Evolutionary conservation across 2,329 filamentous ascomycete species (phyloP).

Genomic region (Colletotrichum karsti): DNA sequence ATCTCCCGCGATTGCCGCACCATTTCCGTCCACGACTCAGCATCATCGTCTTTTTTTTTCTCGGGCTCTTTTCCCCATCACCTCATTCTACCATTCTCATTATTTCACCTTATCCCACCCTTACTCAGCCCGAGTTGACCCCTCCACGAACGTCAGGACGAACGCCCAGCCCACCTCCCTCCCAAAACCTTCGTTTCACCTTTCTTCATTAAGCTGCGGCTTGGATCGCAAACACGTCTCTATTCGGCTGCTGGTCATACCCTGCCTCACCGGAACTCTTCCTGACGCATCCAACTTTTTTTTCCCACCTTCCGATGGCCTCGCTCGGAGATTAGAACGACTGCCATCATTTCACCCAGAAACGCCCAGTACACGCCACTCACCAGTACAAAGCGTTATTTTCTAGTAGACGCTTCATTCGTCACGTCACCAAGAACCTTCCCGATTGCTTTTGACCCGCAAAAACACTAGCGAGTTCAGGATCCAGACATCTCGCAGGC

Average conservation of each 20-base stretch:
- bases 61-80: too few relatives aligned
- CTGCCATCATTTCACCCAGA: neutral
- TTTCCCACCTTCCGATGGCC: neutral
- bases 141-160: conserved; percentile 17
- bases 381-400: neutral
- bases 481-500: neutral
- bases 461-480: neutral
- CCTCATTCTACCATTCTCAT: neutral
- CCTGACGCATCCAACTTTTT: neutral
- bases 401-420: neutral
- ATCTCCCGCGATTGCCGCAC: neutral
- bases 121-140: neutral
- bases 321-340: neutral
- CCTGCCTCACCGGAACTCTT: neutral
- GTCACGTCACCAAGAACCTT: neutral
- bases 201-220: neutral
- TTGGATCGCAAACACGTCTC: conserved; percentile 17
- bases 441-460: neutral
- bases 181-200: conserved; percentile 25
- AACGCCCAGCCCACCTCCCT: conserved; percentile 17
- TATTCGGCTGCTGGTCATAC: neutral
- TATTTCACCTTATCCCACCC: conserved; percentile 2
- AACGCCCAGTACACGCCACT: neutral
- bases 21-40: neutral
- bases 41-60: neutral